Conservation (phyloP, 345 rosid species). For the Camelina laxa region DNA sequence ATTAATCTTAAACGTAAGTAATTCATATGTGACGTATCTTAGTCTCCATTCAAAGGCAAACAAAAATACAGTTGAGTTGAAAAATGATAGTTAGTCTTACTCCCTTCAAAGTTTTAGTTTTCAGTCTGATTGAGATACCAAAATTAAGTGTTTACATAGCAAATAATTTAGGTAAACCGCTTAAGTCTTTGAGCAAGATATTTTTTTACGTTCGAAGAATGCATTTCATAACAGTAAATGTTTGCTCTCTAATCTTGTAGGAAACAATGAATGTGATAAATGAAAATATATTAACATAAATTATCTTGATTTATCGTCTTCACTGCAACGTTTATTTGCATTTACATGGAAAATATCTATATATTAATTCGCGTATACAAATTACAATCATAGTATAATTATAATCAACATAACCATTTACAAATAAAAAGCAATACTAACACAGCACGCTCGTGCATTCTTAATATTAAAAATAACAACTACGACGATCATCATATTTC, state of each 20-base stretch:
- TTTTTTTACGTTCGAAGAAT: not conserved
- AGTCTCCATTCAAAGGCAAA: not conserved
- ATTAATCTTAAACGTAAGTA: not conserved
- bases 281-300: not conserved
- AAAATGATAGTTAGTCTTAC: not conserved
- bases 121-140: not conserved
- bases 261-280: not conserved
- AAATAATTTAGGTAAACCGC: not conserved
- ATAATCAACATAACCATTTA: not conserved
- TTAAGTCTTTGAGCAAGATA: not conserved
- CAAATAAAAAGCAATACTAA: not conserved
- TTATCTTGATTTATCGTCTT: not conserved
- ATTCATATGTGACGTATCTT: not conserved
- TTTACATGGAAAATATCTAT: not conserved
- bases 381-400: not conserved
- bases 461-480: not conserved
- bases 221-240: not conserved
- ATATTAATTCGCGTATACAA: not conserved
- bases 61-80: not conserved
- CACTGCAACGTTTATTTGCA: not conserved
- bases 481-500: not conserved
- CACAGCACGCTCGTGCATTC: not conserved
- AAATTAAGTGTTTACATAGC: slow-evolving; percentile 3
- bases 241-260: not conserved
- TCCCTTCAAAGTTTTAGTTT: not conserved